A percentile compares a stretch with the other conserved stretches of the same genome.
Evolutionary conservation across 2,329 filamentous ascomycete species (phyloP).

Genomic region (Xylaria sp.): DNA sequence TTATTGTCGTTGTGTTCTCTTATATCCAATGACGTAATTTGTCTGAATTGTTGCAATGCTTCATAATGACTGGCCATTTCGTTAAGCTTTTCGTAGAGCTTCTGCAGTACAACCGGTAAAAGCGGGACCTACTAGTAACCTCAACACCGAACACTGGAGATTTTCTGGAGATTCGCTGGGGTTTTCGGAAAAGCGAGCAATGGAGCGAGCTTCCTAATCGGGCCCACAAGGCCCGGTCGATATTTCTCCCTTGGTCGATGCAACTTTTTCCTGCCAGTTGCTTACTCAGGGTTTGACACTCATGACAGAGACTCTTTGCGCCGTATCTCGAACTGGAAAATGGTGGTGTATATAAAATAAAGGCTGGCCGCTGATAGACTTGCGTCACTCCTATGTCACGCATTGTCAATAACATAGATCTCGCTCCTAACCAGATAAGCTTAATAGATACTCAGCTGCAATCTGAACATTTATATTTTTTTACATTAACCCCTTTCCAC

Average conservation of each 20-base stretch:
- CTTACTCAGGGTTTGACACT: conserved; percentile 8
- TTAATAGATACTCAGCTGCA: not conserved
- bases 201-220: conserved; percentile 10
- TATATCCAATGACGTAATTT: too few species aligned
- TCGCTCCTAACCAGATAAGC: not conserved
- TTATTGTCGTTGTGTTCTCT: too few species aligned
- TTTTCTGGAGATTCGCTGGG: conserved; percentile 3
- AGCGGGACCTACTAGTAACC: not conserved
- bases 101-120: not conserved
- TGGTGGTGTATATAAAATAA: conserved; percentile 1
- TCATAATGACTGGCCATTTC: not conserved
- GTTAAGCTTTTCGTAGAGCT: not conserved
- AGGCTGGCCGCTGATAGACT: not conserved
- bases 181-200: not conserved
- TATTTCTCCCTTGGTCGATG: conserved; percentile 3
- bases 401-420: not conserved
- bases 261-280: not conserved
- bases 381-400: not conserved
- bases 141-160: not conserved
- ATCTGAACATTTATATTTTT: not conserved
- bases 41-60: too few species aligned
- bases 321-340: not conserved
- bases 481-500: not conserved
- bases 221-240: conserved; percentile 1
- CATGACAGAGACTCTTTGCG: conserved; percentile 6